A percentile compares a stretch with the other conserved stretches of the same genome.
Evolutionary conservation across 306 rosid genomes (phyloP).

Genomic region (Oxytropis ochrocephala): DNA sequence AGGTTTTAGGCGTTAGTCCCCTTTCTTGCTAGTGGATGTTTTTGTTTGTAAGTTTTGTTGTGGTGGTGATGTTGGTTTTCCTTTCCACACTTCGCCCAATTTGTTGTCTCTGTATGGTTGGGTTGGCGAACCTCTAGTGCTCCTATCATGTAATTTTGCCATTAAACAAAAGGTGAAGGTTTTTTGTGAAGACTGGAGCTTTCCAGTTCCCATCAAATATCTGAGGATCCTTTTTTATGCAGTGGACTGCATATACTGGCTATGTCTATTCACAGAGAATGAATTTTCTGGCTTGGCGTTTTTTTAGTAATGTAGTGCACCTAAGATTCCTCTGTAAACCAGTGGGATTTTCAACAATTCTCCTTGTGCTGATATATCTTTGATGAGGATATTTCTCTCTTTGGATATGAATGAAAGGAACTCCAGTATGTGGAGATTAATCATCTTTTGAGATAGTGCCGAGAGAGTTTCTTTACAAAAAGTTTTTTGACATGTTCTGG

Average conservation of each 20-base stretch:
- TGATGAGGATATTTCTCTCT: neutral
- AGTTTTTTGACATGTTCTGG: neutral
- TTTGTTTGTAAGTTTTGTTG: too few species aligned
- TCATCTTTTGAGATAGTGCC: neutral
- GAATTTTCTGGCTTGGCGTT: neutral
- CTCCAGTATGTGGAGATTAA: neutral
- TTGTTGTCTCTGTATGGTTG: too few species aligned
- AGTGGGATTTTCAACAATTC: neutral
- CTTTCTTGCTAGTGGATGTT: too few species aligned
- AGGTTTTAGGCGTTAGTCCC: neutral
- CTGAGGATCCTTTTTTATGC: neutral
- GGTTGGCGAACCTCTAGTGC: too few species aligned
- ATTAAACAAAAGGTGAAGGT: neutral
- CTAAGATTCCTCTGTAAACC: neutral
- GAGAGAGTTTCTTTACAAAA: neutral
- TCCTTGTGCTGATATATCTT: neutral
- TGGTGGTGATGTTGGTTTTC: too few species aligned
- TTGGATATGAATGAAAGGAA: neutral
- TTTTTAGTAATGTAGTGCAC: neutral
- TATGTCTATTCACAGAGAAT: neutral
- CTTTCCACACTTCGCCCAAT: too few species aligned
- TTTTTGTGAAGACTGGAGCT: neutral
- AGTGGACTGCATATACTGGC: neutral
- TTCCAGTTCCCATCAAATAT: too few species aligned
- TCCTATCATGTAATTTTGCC: too few species aligned